Evolutionary conservation across 257 asterid genomes (phyloP).

Genomic region (Haberlea rhodopensis): DNA sequence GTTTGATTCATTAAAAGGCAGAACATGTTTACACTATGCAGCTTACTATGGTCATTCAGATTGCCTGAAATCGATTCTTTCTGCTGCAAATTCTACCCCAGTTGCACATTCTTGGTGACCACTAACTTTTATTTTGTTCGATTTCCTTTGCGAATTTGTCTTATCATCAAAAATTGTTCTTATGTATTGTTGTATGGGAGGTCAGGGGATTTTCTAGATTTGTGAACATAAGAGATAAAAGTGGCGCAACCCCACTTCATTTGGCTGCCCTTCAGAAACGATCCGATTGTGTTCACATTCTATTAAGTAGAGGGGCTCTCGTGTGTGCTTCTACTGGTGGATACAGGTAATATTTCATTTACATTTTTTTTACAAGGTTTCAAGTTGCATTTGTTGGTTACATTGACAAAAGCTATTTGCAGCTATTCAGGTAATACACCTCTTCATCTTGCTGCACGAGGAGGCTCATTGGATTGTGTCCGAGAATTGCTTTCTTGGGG

Average conservation of each 20-base stretch:
- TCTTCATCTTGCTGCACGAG: constrained; percentile 84
- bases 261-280: constrained; percentile 78
- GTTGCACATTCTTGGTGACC: constrained; percentile 77
- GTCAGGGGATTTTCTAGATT: constrained; percentile 82
- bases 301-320: constrained; percentile 68
- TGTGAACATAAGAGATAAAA: constrained; percentile 68
- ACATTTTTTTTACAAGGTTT: constrained; percentile 10
- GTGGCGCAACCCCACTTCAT: constrained; percentile 85
- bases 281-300: constrained; percentile 57
- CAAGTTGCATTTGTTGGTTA: neutral
- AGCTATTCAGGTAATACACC: constrained; percentile 77
- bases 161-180: neutral
- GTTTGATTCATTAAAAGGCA: constrained; percentile 66
- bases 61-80: constrained; percentile 64
- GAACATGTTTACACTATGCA: constrained; percentile 85
- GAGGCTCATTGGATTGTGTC: constrained; percentile 76
- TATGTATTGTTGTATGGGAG: constrained; percentile 25
- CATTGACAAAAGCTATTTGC: constrained; percentile 20
- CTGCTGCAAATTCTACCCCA: constrained; percentile 58
- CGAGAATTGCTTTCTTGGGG: constrained; percentile 84
- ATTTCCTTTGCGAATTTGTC: neutral
- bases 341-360: constrained; percentile 45
- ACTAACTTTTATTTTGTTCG: neutral
- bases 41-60: constrained; percentile 78
- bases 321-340: constrained; percentile 72